Percentiles rank a stretch among this genome's conserved stretches.
These are phyloP conservation scores for Ascochyta lentis DNA, from an alignment of 2,329 filamentous ascomycete species.

Conservation along the genomic window DNA sequence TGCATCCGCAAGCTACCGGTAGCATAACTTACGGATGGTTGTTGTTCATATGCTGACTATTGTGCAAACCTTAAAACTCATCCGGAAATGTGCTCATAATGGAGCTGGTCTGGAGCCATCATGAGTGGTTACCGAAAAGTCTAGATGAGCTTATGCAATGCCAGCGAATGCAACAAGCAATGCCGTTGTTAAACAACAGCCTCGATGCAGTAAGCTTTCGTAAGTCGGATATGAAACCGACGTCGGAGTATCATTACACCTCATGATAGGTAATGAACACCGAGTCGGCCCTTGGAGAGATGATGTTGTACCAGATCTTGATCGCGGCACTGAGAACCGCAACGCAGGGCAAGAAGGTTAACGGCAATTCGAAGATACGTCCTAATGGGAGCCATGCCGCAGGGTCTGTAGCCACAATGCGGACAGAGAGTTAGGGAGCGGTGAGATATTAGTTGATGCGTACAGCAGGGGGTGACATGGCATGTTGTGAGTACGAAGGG, in stretches of 20 bases:
- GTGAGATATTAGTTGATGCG: constrained; percentile 12
- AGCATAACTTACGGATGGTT: not conserved
- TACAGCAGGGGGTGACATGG: constrained; percentile 25
- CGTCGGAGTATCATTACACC: not conserved
- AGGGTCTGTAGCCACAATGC: not conserved
- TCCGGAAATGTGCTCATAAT: not conserved
- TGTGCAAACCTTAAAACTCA: not conserved
- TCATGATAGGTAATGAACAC: not conserved
- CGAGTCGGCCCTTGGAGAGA: constrained; percentile 4
- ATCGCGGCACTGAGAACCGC: constrained; percentile 15
- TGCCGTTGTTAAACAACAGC: not conserved
- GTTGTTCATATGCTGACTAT: not conserved
- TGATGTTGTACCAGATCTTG: not conserved
- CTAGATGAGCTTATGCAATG: not conserved
- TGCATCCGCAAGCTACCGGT: not conserved
- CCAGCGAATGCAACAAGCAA: constrained; percentile 3
- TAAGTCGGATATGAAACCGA: not conserved
- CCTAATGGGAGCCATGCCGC: constrained; percentile 1
- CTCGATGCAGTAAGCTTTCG: not conserved
- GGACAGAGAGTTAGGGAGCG: constrained; percentile 8
- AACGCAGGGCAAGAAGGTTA: constrained; percentile 18
- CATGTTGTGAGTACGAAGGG: constrained; percentile 16
- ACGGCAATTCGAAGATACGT: not conserved
- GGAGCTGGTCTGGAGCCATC: constrained; percentile 1
- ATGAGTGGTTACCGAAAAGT: not conserved